Conservation (phyloP, 768 basidiomycete species). For the Phanerodontia chrysosporium region DNA sequence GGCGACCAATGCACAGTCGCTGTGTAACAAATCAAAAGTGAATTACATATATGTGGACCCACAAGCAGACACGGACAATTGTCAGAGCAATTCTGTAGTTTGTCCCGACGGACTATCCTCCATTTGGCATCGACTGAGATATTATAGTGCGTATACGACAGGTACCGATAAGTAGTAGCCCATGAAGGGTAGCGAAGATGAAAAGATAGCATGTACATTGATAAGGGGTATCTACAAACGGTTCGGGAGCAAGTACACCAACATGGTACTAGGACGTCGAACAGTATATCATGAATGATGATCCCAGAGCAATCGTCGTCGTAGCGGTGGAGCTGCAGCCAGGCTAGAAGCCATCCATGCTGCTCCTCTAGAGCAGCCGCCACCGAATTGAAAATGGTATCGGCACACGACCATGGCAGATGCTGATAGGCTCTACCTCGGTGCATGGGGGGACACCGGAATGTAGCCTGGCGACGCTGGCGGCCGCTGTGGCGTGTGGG, state of each 20-base stretch:
- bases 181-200: not conserved
- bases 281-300: slow-evolving; percentile 8
- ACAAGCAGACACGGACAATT: not conserved
- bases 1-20: not conserved
- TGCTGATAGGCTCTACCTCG: slow-evolving; percentile 7
- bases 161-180: not conserved
- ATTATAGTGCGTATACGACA: not conserved
- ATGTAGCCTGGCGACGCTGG: not conserved
- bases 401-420: not conserved
- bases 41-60: not conserved
- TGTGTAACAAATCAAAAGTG: no score
- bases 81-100: not conserved
- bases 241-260: slow-evolving; percentile 7
- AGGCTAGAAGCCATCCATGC: not conserved
- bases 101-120: not conserved
- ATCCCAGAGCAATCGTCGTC: not conserved
- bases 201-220: slow-evolving; percentile 6
- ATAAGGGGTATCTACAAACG: slow-evolving; percentile 2
- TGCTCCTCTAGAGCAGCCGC: not conserved
- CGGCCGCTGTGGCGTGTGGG: slow-evolving; percentile 8
- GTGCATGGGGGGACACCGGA: slow-evolving; percentile 9
- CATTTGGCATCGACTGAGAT: not conserved
- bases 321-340: not conserved
- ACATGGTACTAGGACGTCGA: not conserved
- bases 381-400: not conserved